A percentile compares a stretch with the other conserved stretches of the same genome.
These are phyloP conservation scores for Ochromonas danica DNA, from an alignment of 108 stramenopile genomes.

Conservation along the genomic window DNA sequence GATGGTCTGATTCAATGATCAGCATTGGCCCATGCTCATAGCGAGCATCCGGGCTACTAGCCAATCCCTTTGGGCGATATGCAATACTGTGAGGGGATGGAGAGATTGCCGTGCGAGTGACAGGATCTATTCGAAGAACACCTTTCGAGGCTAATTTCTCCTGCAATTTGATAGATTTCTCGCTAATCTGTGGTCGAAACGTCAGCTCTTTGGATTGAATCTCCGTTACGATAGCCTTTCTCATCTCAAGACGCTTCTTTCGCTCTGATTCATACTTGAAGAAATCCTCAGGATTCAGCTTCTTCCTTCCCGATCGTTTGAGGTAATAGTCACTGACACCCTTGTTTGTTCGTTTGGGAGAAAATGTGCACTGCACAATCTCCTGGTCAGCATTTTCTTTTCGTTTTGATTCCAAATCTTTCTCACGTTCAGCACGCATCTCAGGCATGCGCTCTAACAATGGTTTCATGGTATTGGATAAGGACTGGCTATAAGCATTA, in stretches of 20 bases:
- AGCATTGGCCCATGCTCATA: slow-evolving; percentile 9
- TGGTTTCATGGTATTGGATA: background rate
- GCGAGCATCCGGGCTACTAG: background rate
- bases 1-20: slow-evolving; percentile 30
- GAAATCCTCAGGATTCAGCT: background rate
- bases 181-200: background rate
- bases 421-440: background rate
- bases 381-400: background rate
- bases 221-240: background rate
- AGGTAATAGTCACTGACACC: background rate
- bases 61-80: background rate
- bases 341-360: background rate
- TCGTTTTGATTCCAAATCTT: background rate
- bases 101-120: background rate
- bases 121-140: background rate
- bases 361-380: background rate
- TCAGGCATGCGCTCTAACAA: background rate
- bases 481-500: background rate
- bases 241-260: background rate
- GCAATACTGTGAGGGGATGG: background rate
- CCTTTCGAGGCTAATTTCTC: background rate
- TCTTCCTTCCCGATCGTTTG: background rate
- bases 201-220: background rate
- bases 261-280: background rate
- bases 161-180: slow-evolving; percentile 8